Percentiles rank a stretch among this genome's conserved stretches.
These are phyloP conservation scores for Sarocladium strictum DNA, from an alignment of 2,329 filamentous ascomycete genomes.

Conservation along the genomic window DNA sequence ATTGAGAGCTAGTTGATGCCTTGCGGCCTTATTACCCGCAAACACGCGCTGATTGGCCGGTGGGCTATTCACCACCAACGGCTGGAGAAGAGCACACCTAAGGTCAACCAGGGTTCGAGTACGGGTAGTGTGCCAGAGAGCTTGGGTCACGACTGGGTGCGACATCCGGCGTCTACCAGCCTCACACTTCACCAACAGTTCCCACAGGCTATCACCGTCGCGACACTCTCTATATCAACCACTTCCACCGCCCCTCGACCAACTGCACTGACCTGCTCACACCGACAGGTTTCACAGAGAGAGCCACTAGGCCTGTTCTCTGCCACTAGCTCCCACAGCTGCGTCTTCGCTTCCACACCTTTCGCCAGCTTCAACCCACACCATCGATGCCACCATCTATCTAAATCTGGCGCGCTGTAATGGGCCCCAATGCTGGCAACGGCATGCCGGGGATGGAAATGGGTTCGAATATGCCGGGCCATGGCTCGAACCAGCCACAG, in stretches of 20 bases:
- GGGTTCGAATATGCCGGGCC: constrained; percentile 38
- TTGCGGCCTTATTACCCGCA: constrained; percentile 26
- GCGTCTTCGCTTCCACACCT: background rate
- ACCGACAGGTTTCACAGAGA: background rate
- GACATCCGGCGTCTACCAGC: background rate
- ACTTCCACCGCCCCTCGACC: background rate
- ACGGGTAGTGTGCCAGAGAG: background rate
- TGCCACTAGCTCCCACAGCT: background rate
- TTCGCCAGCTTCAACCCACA: background rate
- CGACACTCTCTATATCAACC: background rate
- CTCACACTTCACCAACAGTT: background rate
- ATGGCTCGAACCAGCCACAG: constrained; percentile 45
- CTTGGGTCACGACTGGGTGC: background rate
- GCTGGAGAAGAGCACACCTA: background rate
- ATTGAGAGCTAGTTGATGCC: constrained; percentile 24
- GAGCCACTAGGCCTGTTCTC: background rate
- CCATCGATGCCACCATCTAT: constrained; percentile 5
- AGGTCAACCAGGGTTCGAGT: background rate
- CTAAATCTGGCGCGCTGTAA: constrained; percentile 26
- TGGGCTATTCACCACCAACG: constrained; percentile 17
- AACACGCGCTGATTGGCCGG: constrained; percentile 20
- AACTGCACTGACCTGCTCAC: background rate
- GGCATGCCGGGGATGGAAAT: constrained; percentile 41
- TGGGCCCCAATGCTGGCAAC: constrained; percentile 38
- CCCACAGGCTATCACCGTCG: background rate